Conservation (phyloP, 116 monocot species). For the Zostera marina region DNA sequence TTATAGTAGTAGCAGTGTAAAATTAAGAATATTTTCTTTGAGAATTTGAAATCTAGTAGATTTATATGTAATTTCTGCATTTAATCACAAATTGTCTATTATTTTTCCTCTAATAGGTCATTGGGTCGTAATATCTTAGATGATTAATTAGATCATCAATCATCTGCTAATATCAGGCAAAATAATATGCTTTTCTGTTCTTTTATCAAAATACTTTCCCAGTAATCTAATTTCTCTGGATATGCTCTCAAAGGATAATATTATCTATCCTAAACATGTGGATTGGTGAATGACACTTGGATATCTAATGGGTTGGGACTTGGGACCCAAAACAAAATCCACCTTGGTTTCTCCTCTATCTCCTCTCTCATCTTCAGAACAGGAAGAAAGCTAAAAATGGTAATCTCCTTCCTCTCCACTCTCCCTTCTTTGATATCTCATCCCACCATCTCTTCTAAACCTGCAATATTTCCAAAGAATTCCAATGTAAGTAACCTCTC, state of each 20-base stretch:
- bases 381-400: slow-evolving; percentile 2
- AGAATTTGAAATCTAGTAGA: too few species aligned
- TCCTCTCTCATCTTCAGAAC: slow-evolving; percentile 1
- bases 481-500: slow-evolving; percentile 3
- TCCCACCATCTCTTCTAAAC: neutral
- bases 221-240: neutral
- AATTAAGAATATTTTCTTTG: too few species aligned
- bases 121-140: too few species aligned
- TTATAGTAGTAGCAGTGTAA: too few species aligned
- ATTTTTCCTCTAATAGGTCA: too few species aligned
- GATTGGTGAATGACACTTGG: neutral
- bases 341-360: neutral
- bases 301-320: neutral
- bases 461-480: neutral
- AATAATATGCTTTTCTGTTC: too few species aligned
- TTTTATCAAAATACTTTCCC: too few species aligned
- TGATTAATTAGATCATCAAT: too few species aligned
- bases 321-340: slow-evolving; percentile 2
- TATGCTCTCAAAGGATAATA: too few species aligned
- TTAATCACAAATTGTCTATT: too few species aligned
- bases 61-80: too few species aligned
- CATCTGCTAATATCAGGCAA: too few species aligned
- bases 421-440: slow-evolving; percentile 3
- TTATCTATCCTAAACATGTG: slow-evolving; percentile 9
- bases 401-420: slow-evolving; percentile 13